Percentiles rank a stretch among this genome's conserved stretches.
Evolutionary conservation across 2,329 filamentous ascomycete species (phyloP).

Genomic region (Hymenoscyphus albidus): DNA sequence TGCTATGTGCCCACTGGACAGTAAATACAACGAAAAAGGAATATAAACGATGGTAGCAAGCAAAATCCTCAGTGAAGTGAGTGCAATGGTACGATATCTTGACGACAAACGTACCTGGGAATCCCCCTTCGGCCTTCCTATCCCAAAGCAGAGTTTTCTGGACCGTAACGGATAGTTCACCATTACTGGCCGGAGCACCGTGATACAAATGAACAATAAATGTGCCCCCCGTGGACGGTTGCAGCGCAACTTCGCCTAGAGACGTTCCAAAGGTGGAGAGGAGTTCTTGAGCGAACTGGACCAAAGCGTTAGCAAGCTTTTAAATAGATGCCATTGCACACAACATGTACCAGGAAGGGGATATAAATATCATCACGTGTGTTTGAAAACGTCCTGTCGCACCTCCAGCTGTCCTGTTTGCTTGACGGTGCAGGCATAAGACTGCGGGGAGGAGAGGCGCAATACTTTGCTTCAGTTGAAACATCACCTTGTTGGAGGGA

Average conservation of each 20-base stretch:
- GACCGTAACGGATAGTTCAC: constrained; percentile 26
- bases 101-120: constrained; percentile 56
- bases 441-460: constrained; percentile 10
- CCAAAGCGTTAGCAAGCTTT: not conserved
- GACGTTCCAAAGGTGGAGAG: constrained; percentile 84
- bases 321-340: not conserved
- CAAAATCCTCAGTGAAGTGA: not conserved
- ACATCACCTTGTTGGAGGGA: not conserved
- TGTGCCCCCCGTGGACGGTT: constrained; percentile 78
- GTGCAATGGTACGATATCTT: not conserved
- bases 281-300: constrained; percentile 86
- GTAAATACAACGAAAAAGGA: too few relatives aligned
- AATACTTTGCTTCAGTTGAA: not conserved
- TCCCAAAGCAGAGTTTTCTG: constrained; percentile 73
- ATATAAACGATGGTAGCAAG: not conserved
- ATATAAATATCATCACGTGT: constrained; percentile 9
- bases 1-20: too few relatives aligned
- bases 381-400: not conserved
- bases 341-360: not conserved
- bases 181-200: constrained; percentile 15
- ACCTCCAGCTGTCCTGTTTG: not conserved
- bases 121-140: constrained; percentile 79
- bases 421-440: not conserved
- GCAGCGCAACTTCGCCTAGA: constrained; percentile 82
- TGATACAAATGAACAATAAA: constrained; percentile 69